Evolutionary conservation across 371 early-diverging fungal species (phyloP).

Genomic region (Apophysomyces sp.): DNA sequence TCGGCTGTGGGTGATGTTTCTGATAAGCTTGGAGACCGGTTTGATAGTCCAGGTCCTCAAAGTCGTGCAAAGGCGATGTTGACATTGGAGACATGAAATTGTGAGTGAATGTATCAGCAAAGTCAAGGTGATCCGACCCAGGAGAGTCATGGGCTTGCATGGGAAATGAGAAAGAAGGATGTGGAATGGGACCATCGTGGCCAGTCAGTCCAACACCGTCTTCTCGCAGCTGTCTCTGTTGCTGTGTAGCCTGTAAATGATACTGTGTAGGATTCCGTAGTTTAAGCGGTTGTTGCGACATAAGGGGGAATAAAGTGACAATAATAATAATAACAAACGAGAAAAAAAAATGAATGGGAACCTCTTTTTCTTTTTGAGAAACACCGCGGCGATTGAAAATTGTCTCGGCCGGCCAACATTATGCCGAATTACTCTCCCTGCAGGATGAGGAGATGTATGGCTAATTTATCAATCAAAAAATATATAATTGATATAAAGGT

Average conservation of each 20-base stretch:
- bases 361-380: not conserved
- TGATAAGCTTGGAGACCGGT: conserved; percentile 1
- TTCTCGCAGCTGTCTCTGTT: not conserved
- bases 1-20: conserved; percentile 4
- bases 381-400: not conserved
- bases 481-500: not conserved
- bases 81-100: conserved; percentile 7
- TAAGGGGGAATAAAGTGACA: not conserved
- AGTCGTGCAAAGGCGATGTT: conserved; percentile 7
- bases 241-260: conserved; percentile 9
- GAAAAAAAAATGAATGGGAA: not conserved
- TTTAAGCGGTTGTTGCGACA: conserved; percentile 9
- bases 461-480: not conserved
- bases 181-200: not conserved
- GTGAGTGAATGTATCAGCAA: not conserved
- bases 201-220: not conserved
- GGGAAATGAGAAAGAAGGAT: conserved; percentile 1
- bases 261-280: conserved; percentile 13
- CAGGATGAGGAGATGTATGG: not conserved
- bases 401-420: conserved; percentile 1
- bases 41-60: conserved; percentile 20
- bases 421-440: not conserved
- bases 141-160: not conserved
- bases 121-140: not conserved
- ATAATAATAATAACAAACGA: no score